Conservation (phyloP, 2,329 filamentous ascomycete species). For the Aspergillus bombycis region DNA sequence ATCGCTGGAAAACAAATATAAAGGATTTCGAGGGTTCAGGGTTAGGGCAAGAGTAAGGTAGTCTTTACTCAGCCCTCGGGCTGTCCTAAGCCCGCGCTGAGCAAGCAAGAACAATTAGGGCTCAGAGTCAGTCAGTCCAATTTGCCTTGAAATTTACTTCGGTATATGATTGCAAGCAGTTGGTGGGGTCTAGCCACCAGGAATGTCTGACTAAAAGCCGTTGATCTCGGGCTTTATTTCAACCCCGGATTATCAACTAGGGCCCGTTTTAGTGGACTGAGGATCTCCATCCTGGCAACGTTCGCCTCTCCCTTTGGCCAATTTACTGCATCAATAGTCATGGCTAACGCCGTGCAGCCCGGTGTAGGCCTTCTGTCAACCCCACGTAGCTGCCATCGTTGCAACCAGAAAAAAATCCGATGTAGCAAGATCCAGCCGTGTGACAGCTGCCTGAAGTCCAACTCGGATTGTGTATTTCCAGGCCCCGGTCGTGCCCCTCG, state of each 20-base stretch:
- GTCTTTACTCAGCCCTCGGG: neutral
- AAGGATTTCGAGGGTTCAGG: neutral
- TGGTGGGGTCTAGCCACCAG: too few relatives aligned
- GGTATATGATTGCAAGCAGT: too few relatives aligned
- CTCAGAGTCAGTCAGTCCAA: too few relatives aligned
- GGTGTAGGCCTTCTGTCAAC: neutral
- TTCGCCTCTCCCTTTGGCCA: neutral
- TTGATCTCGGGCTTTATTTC: neutral
- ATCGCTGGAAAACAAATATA: neutral
- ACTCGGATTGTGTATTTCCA: slow-evolving; percentile 21
- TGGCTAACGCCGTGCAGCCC: neutral
- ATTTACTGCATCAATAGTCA: neutral
- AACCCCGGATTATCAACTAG: neutral
- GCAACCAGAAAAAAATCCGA: slow-evolving; percentile 36
- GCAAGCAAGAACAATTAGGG: neutral
- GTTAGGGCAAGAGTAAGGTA: neutral
- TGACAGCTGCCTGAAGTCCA: slow-evolving; percentile 16
- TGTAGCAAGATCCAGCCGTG: slow-evolving; percentile 38
- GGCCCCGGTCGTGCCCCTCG: slow-evolving; percentile 20
- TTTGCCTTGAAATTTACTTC: too few relatives aligned
- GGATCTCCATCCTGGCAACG: too few relatives aligned
- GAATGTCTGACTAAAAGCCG: too few relatives aligned
- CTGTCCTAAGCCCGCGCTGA: neutral
- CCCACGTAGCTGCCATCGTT: slow-evolving; percentile 30
- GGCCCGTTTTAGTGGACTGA: neutral